Evolutionary conservation across 2,329 filamentous ascomycete genomes (phyloP), one percentile per base, ranked within the genome.

Genomic region (Aspergillus tubingensis): DNA sequence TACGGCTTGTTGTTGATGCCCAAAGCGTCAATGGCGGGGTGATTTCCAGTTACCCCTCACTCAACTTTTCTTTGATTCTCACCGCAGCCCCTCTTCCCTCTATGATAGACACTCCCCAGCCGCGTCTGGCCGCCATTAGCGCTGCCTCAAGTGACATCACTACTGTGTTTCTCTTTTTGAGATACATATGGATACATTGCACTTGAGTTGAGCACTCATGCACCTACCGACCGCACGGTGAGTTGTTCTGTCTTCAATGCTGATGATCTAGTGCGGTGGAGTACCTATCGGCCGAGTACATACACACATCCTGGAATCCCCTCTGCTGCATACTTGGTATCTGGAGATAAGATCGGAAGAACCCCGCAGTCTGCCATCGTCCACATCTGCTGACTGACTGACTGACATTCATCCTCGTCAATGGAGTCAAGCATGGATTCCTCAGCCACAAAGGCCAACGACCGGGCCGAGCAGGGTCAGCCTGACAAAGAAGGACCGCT

Each of bases 21-120:
- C 47, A 50, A 49, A 32, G 47, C 47, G 47, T 27, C 41, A 10
- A 50, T 50, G 47, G 47, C 47, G 47, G 47, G 47, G 47, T 50
- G 25, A 7, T 13, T 25, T 2, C 8, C 8, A 21, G 17, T 32
- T 50, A 50, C 47, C 47, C 47, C 47, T 50, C 47, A 30, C 23
- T 32, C 27, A 30, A 8, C 25, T 27, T 27, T 30, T 30, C 27
- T 30, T 30, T 30, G 27, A 30, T 11, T 30, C 27, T 30, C 27
- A 11, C 27, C 10, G 27, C 27, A 30, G 27, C 27, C 27, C 27
- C 27, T 30, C 27, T 30, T 30, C 27, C 3, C 11, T 30, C 27
- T 30, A 30, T 17, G 41, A 21, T 11, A 44, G 21, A 10, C 17
- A 36, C 10, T 36, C 11, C 4, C 32, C 32, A 36, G 10, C 32